These are phyloP conservation scores for Cladosporium halotolerans DNA, from an alignment of 2,329 filamentous ascomycete genomes.

Conservation along the genomic window DNA sequence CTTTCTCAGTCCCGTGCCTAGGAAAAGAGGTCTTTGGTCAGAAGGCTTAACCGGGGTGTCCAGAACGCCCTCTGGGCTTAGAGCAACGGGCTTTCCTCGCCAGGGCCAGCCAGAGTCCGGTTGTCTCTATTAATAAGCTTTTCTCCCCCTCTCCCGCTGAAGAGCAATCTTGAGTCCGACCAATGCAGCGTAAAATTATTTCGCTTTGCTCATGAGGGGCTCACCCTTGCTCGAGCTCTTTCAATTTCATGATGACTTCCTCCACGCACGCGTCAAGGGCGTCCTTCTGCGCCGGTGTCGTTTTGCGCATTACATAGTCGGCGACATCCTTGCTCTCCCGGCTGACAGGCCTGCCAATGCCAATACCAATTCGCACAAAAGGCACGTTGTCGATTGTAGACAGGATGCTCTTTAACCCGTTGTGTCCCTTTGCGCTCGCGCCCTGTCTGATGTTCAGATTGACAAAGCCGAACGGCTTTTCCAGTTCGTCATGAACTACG, in stretches of 20 bases:
- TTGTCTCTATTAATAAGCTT: too few relatives aligned
- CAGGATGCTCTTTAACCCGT: slow-evolving; percentile 54
- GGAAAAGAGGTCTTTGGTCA: too few relatives aligned
- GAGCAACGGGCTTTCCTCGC: too few relatives aligned
- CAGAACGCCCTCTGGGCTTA: too few relatives aligned
- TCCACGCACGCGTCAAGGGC: slow-evolving; percentile 27
- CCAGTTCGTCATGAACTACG: slow-evolving; percentile 83
- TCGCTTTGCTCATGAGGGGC: background rate
- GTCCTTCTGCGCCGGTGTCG: slow-evolving; percentile 49
- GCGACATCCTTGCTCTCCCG: slow-evolving; percentile 63
- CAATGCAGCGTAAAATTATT: too few relatives aligned
- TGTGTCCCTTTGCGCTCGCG: slow-evolving; percentile 42
- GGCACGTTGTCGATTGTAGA: slow-evolving; percentile 70
- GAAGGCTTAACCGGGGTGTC: too few relatives aligned
- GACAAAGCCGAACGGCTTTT: slow-evolving; percentile 62
- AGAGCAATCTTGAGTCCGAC: too few relatives aligned
- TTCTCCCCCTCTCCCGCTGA: too few relatives aligned
- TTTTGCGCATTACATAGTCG: slow-evolving; percentile 68
- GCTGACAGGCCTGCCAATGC: slow-evolving; percentile 75
- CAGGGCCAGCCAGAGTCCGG: too few relatives aligned
- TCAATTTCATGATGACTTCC: slow-evolving; percentile 34
- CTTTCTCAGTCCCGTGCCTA: too few relatives aligned
- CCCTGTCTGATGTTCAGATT: slow-evolving; percentile 51
- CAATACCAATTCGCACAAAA: slow-evolving; percentile 62
- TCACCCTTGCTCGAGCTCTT: slow-evolving; percentile 24